Evolutionary conservation across 2,329 filamentous ascomycete species (phyloP).

Genomic region (Aspergillus sp.): DNA sequence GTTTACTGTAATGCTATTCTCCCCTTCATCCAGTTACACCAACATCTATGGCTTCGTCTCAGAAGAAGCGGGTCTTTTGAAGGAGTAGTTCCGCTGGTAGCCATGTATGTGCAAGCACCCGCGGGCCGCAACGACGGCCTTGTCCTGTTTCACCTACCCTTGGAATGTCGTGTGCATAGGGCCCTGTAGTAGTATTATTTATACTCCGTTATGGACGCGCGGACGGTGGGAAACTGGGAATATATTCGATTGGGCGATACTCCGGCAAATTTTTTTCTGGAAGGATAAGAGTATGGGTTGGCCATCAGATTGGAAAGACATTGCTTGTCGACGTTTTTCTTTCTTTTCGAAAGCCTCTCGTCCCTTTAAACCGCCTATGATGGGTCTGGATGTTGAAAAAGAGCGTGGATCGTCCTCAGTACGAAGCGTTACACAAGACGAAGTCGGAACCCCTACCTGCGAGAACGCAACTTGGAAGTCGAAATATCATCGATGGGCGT

Average conservation of each 20-base stretch:
- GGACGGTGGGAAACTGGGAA: neutral
- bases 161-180: neutral
- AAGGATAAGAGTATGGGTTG: neutral
- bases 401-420: slow-evolving; percentile 23
- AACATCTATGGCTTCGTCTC: neutral
- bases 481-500: slow-evolving; percentile 24
- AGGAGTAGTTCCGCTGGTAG: neutral
- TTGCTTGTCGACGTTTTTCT: neutral
- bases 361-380: slow-evolving; percentile 3
- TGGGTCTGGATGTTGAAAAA: slow-evolving; percentile 28
- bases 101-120: neutral
- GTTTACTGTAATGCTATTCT: neutral
- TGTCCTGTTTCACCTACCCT: neutral
- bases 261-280: neutral
- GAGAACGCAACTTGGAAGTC: slow-evolving; percentile 10
- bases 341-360: neutral
- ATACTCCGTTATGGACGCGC: neutral
- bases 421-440: slow-evolving; percentile 22
- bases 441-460: slow-evolving; percentile 18
- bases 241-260: neutral
- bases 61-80: neutral
- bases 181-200: neutral
- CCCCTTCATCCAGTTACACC: neutral
- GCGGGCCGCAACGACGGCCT: neutral
- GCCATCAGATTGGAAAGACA: neutral